These are phyloP conservation scores for Komagataella mondaviorum DNA, from an alignment of 805 yeast species.

Conservation along the genomic window DNA sequence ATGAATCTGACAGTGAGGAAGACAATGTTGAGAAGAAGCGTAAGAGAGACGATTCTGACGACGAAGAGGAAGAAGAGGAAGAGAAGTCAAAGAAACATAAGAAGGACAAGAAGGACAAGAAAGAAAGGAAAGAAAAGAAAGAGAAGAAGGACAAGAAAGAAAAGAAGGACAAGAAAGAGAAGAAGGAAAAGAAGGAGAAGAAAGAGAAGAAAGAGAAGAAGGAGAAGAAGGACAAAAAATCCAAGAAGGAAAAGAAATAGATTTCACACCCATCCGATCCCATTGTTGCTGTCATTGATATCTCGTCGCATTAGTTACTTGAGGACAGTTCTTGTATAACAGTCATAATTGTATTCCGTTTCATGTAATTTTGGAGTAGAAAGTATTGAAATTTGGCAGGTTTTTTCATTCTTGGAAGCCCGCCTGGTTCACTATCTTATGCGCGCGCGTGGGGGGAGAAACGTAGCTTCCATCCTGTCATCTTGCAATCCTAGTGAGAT, in stretches of 20 bases:
- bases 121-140: slow-evolving; percentile 10
- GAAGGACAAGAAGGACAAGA: slow-evolving; percentile 12
- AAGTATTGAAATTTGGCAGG: no score
- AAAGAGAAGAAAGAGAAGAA: slow-evolving; percentile 12
- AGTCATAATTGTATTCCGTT: neutral
- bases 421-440: neutral
- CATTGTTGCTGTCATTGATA: neutral
- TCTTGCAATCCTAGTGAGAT: no score
- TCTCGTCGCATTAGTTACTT: neutral
- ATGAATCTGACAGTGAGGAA: slow-evolving; percentile 15
- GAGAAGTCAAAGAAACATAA: slow-evolving; percentile 12
- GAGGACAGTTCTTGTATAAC: neutral
- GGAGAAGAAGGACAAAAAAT: slow-evolving; percentile 1
- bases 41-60: slow-evolving; percentile 16
- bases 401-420: no score
- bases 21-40: slow-evolving; percentile 5
- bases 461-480: no score
- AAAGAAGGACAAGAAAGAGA: slow-evolving; percentile 8
- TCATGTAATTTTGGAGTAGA: neutral
- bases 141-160: slow-evolving; percentile 10
- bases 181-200: slow-evolving; percentile 11
- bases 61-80: slow-evolving; percentile 11
- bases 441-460: neutral
- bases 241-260: slow-evolving; percentile 2
- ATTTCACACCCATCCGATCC: neutral